Evolutionary conservation across 208 protist species (phyloP).

Genomic region (Crithidia sp.): DNA sequence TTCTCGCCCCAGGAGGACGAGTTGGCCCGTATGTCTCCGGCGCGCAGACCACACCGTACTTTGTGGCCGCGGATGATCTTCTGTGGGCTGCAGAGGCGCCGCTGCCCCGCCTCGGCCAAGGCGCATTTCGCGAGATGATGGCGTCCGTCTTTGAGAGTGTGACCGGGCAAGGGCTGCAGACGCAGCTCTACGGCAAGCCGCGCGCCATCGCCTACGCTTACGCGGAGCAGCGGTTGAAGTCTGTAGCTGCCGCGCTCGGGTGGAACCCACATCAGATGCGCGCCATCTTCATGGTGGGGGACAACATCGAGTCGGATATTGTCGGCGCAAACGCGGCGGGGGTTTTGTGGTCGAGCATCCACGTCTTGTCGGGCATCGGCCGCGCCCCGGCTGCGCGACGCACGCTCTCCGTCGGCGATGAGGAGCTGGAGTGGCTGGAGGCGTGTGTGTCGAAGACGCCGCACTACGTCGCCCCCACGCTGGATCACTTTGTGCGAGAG

Average conservation of each 20-base stretch:
- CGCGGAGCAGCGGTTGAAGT: constrained; percentile 62
- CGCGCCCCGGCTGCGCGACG: constrained; percentile 61
- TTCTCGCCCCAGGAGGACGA: constrained; percentile 62
- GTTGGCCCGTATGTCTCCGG: constrained; percentile 59
- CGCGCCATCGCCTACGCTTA: constrained; percentile 83
- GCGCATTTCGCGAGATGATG: constrained; percentile 86
- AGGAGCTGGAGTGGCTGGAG: constrained; percentile 80
- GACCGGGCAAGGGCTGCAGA: constrained; percentile 68
- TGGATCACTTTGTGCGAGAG: constrained; percentile 90
- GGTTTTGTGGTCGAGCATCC: constrained; percentile 75
- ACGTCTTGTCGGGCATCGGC: constrained; percentile 79
- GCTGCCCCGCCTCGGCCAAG: constrained; percentile 79
- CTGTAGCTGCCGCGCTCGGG: constrained; percentile 45
- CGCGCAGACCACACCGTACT: constrained; percentile 76
- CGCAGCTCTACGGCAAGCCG: constrained; percentile 84
- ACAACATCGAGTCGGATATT: constrained; percentile 88
- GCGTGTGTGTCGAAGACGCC: constrained; percentile 55
- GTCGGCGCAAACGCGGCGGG: constrained; percentile 83
- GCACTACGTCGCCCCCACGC: constrained; percentile 86
- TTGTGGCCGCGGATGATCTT: constrained; percentile 73
- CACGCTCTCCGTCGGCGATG: constrained; percentile 59
- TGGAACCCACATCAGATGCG: constrained; percentile 65
- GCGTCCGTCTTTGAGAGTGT: constrained; percentile 79
- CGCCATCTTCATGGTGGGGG: constrained; percentile 87
- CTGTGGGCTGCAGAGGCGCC: constrained; percentile 74